Evolutionary conservation across 768 basidiomycete species (phyloP).

Genomic region (Pholiota conissans): DNA sequence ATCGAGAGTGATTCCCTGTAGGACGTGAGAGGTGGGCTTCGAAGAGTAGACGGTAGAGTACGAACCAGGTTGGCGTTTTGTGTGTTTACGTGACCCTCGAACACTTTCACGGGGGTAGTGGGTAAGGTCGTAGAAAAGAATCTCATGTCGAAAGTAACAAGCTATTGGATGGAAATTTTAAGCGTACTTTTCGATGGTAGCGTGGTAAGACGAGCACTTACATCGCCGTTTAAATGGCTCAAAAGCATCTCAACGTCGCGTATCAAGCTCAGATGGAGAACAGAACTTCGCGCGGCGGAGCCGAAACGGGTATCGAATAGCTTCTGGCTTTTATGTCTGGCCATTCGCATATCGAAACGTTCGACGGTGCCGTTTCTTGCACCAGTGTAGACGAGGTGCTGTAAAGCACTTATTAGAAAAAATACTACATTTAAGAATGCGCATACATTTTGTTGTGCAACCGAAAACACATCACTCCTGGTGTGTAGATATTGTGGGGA

Average conservation of each 20-base stretch:
- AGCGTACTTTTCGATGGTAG: not conserved
- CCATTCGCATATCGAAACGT: slow-evolving; percentile 56
- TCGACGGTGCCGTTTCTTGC: slow-evolving; percentile 59
- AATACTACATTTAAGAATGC: not conserved
- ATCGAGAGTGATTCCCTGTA: slow-evolving; percentile 63
- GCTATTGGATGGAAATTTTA: slow-evolving; percentile 32
- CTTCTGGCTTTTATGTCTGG: slow-evolving; percentile 32
- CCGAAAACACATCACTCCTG: slow-evolving; percentile 62
- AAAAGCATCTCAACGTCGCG: slow-evolving; percentile 54
- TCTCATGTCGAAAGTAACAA: slow-evolving; percentile 64
- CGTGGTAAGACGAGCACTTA: slow-evolving; percentile 28
- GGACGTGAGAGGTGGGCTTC: not conserved
- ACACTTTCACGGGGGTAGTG: slow-evolving; percentile 45
- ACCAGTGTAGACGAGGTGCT: slow-evolving; percentile 57
- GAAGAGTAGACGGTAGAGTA: slow-evolving; percentile 6
- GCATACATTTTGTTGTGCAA: slow-evolving; percentile 50
- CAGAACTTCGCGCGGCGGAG: slow-evolving; percentile 37
- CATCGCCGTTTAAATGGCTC: slow-evolving; percentile 61
- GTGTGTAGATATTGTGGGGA: slow-evolving; percentile 46
- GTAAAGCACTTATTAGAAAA: not conserved
- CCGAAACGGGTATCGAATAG: slow-evolving; percentile 40
- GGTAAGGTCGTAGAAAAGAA: slow-evolving; percentile 31
- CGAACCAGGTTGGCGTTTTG: slow-evolving; percentile 53
- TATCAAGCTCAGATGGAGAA: slow-evolving; percentile 53
- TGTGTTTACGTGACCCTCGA: slow-evolving; percentile 59